Evolutionary conservation across 1,139 yeast species (phyloP), one percentile per base, ranked within the genome.

Genomic region (Saccharomyces hybrid): DNA sequence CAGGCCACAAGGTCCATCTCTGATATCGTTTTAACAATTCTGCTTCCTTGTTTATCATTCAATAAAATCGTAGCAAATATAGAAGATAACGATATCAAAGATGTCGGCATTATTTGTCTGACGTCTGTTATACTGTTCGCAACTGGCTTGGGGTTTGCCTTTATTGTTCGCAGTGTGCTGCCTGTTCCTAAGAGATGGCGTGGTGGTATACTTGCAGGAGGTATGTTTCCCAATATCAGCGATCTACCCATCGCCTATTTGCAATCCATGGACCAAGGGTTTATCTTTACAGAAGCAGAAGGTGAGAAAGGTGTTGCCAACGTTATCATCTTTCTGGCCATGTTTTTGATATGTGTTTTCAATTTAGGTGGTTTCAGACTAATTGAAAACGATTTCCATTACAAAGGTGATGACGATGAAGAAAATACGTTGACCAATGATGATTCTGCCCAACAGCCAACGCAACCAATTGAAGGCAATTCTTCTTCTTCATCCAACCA

Each of bases 241-340:
- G 98, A 91, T 70, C 75, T 91, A 58, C 97, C 98, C 0, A 88
- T 91, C 64, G 97, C 97, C 0, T 90, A 90, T 64, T 73, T 91
- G 52, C 95, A 88, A 64, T 86, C 96, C 0, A 75, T 91, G 69
- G 85, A 89, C 32, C 76, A 80, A 28, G 84, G 91, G 0, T 76
- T 82, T 0, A 75, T 80, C 1, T 85, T 91, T 61, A 72, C 83
- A 0, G 60, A 73, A 2, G 78, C 68, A 2, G 82, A 88, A 59
- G 88, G 88, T 31, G 79, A 81, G 56, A 79, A 80, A 62, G 98
- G 98, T 13, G 88, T 87, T 31, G 96, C 97, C 0, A 88, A 87
- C 69, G 85, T 88, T 25, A 85, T 91, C 67, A 84, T 91, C 50
- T 88, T 84, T 64, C 74, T 87, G 56, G 86, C 90, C 4, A 77